These are phyloP conservation scores for Thalia dealbata DNA, from an alignment of 176 grass and related monocot species.

Conservation along the genomic window DNA sequence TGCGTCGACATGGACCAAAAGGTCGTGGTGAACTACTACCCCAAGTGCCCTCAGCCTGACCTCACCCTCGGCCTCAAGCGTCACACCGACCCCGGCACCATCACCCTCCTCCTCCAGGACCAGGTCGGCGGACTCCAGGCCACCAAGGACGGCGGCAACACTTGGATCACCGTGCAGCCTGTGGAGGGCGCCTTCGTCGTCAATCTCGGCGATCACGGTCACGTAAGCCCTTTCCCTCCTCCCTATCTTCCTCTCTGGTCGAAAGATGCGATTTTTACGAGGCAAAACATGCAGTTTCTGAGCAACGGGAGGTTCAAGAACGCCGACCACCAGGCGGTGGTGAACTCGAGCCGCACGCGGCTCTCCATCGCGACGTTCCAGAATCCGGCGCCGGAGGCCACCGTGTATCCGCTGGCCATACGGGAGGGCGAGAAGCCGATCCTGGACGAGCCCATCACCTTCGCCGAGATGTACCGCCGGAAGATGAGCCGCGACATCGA, in stretches of 20 bases:
- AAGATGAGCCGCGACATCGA: conserved; percentile 72
- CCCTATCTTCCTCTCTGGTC: too few relatives aligned
- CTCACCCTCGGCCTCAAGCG: conserved; percentile 87
- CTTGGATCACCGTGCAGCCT: conserved; percentile 83
- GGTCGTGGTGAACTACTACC: conserved; percentile 93
- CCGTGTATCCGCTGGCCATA: conserved; percentile 68
- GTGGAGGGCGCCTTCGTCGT: conserved; percentile 67
- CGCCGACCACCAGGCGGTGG: conserved; percentile 89
- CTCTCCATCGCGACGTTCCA: conserved; percentile 89
- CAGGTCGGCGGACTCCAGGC: conserved; percentile 93
- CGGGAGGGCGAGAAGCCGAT: conserved; percentile 64
- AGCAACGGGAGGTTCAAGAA: conserved; percentile 98
- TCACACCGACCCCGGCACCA: conserved; percentile 87
- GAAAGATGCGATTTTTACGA: neutral
- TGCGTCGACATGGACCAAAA: conserved; percentile 98
- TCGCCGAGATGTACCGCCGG: conserved; percentile 74
- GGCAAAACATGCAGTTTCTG: conserved; percentile 41
- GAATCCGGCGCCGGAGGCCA: conserved; percentile 71
- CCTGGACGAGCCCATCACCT: conserved; percentile 66
- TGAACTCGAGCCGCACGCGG: conserved; percentile 67
- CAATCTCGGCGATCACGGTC: conserved; percentile 87
- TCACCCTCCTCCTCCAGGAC: conserved; percentile 88
- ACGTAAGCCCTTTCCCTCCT: conserved; percentile 26
- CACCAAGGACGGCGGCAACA: conserved; percentile 65
- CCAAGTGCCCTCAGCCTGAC: conserved; percentile 79